phyloP scores from a whole-genome alignment of 495 filamentous ascomycete genomes.

The Aspergillus incahuasiensis region DNA sequence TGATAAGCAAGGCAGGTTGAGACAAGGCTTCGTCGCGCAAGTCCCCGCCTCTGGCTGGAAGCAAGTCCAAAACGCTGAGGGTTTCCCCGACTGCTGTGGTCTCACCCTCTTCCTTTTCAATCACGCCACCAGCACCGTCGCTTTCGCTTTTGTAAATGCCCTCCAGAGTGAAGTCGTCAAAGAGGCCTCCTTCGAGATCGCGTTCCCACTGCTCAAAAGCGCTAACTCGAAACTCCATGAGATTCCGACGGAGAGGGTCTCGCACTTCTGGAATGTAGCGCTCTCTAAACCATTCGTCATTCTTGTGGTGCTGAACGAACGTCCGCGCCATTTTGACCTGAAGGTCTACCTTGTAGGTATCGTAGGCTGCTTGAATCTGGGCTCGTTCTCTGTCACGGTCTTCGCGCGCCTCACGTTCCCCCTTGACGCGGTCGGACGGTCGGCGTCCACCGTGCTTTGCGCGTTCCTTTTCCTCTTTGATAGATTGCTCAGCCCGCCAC shows the following conservation, averaged over 20 bases:
- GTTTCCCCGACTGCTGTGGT: constrained; percentile 86
- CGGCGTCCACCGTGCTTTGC: constrained; percentile 68
- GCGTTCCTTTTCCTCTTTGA: constrained; percentile 84
- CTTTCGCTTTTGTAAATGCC: constrained; percentile 92
- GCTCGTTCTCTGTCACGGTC: constrained; percentile 86
- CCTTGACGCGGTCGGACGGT: constrained; percentile 64
- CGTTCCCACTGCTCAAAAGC: constrained; percentile 79
- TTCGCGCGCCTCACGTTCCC: constrained; percentile 72
- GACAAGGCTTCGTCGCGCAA: constrained; percentile 75
- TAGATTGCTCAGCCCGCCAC: constrained; percentile 82
- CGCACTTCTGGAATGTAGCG: constrained; percentile 80
- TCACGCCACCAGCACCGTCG: constrained; percentile 77
- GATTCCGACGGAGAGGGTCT: constrained; percentile 59
- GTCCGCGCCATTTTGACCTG: constrained; percentile 83
- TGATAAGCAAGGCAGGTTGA: constrained; percentile 91
- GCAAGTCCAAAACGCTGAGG: constrained; percentile 81
- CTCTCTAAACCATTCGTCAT: constrained; percentile 97
- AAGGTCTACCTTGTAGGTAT: constrained; percentile 88
- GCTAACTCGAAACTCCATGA: constrained; percentile 69
- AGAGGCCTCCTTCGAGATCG: constrained; percentile 73
- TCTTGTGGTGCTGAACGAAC: constrained; percentile 87
- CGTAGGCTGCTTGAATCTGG: constrained; percentile 88
- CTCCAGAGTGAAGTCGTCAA: constrained; percentile 93
- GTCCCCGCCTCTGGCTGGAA: constrained; percentile 74
- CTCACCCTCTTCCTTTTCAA: constrained; percentile 94